Base-by-base conservation (phyloP, 2,329 filamentous ascomycete species). In the Rhytidhysteron rufulum region DNA sequence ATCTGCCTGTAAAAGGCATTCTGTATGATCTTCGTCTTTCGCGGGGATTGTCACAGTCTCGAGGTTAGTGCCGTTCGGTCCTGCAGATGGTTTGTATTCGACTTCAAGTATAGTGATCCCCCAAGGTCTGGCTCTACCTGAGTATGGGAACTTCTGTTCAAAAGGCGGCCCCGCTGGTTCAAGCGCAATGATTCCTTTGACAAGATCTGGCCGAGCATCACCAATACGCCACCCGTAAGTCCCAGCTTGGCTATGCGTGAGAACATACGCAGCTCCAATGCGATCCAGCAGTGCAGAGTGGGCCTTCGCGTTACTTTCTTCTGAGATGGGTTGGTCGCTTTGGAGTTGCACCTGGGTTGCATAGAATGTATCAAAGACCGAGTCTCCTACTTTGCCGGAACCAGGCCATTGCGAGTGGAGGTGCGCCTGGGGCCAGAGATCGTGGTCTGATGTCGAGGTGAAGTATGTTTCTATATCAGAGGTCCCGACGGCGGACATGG, bases 131-230 rank as follows among this genome's bases (percentile, higher is more conserved):
- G 54, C 62, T 61, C 8, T 17, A 20, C 50, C 47, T 18, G 25
- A 7, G 31, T 44, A 31, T 22, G 43, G 45, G 24, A 39, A 43
- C 6, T 46, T 27, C 31, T 57, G 48, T 29, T 50, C 35, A 48
- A 74, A 78, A 0, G 75, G 77, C 1, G 77, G 77, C 0, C 77
- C 77, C 4, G 62, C 54, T 0, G 77, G 77, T 49, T 81, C 78
- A 10, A 82, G 45, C 1, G 70, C 65, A 2, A 82, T 56, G 16
- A 79, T 67, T 1, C 61, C 70, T 16, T 67, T 68, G 2, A 80
- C 70, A 0, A 73, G 58, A 0, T 69, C 48, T 0, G 78, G 76
- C 3, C 67, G 54, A 2, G 60, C 55, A 47, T 82, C 78, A 2
- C 70, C 72, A 7, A 73, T 63, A 7, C 73, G 62, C 69, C 68